phyloP scores from a whole-genome alignment of 2,329 filamentous ascomycete genomes.

The Fusarium lyarnte region DNA sequence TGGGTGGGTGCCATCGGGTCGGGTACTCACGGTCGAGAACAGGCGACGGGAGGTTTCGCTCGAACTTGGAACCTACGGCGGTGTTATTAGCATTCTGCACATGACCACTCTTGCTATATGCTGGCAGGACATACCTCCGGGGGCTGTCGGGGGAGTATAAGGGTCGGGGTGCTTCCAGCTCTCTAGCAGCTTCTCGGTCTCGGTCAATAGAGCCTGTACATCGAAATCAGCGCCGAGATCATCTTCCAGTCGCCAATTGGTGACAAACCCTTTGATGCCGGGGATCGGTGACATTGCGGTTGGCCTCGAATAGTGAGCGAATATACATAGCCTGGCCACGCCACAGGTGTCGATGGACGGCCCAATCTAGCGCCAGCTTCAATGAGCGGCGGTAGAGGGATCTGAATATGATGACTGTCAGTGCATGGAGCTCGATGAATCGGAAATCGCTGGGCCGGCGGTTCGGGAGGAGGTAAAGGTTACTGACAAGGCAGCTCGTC shows the following conservation, averaged over 20 bases:
- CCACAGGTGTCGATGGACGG: slow-evolving; percentile 92
- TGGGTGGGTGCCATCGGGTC: neutral
- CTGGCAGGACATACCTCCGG: slow-evolving; percentile 74
- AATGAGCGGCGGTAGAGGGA: slow-evolving; percentile 91
- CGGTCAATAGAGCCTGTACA: slow-evolving; percentile 78
- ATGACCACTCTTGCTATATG: neutral
- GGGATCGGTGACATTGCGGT: slow-evolving; percentile 84
- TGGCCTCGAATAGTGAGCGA: slow-evolving; percentile 92
- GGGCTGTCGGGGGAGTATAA: slow-evolving; percentile 87
- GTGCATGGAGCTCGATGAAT: slow-evolving; percentile 5
- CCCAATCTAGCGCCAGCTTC: slow-evolving; percentile 95
- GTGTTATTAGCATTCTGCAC: slow-evolving; percentile 17
- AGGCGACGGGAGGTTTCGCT: slow-evolving; percentile 87
- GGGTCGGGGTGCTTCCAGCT: slow-evolving; percentile 99
- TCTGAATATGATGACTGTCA: slow-evolving; percentile 50
- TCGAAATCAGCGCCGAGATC: slow-evolving; percentile 3
- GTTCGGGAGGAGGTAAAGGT: slow-evolving; percentile 16
- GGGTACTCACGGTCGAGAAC: slow-evolving; percentile 79
- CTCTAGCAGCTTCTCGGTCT: slow-evolving; percentile 88
- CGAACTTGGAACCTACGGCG: slow-evolving; percentile 86
- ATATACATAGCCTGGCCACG: slow-evolving; percentile 97
- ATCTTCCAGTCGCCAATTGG: neutral
- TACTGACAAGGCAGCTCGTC: slow-evolving; percentile 62
- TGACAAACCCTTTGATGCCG: slow-evolving; percentile 81
- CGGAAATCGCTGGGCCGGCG: slow-evolving; percentile 9